These are phyloP conservation scores for Mycena kentingensis DNA, from an alignment of 768 basidiomycete genomes.

Conservation along the genomic window DNA sequence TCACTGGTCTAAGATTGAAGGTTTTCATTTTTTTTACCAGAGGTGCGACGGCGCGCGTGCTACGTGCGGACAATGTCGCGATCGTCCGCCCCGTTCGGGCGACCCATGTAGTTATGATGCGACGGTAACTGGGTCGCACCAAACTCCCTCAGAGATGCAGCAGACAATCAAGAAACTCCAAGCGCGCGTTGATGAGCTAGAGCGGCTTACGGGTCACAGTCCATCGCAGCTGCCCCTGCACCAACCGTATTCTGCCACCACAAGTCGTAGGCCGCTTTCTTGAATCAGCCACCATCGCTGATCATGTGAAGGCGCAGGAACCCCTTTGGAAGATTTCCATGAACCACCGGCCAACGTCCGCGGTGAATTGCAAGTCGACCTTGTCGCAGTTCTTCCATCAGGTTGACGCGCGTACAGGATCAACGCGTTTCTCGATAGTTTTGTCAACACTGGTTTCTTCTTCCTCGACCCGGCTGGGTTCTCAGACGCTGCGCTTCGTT, in stretches of 20 bases:
- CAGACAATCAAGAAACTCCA: neutral
- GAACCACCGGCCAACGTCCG: neutral
- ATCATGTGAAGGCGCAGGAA: neutral
- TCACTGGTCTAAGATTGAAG: neutral
- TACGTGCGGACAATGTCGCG: neutral
- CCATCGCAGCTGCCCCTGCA: neutral
- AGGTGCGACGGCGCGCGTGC: neutral
- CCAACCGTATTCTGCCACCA: neutral
- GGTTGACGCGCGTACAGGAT: neutral
- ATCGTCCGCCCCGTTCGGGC: neutral
- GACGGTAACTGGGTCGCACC: neutral
- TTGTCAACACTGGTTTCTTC: neutral
- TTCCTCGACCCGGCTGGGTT: neutral
- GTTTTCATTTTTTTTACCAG: neutral
- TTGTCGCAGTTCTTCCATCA: neutral
- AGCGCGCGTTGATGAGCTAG: neutral
- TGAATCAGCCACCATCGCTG: neutral
- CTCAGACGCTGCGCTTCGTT: neutral
- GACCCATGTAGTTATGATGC: neutral
- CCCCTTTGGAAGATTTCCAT: neutral
- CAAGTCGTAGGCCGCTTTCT: neutral
- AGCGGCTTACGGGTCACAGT: neutral
- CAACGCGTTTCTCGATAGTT: neutral
- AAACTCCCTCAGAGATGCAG: constrained; percentile 1
- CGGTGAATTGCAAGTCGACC: neutral